A percentile compares a stretch with the other conserved stretches of the same genome.
Conservation (phyloP, 768 basidiomycete genomes). For the Rhodotorula kratochvilovae region DNA sequence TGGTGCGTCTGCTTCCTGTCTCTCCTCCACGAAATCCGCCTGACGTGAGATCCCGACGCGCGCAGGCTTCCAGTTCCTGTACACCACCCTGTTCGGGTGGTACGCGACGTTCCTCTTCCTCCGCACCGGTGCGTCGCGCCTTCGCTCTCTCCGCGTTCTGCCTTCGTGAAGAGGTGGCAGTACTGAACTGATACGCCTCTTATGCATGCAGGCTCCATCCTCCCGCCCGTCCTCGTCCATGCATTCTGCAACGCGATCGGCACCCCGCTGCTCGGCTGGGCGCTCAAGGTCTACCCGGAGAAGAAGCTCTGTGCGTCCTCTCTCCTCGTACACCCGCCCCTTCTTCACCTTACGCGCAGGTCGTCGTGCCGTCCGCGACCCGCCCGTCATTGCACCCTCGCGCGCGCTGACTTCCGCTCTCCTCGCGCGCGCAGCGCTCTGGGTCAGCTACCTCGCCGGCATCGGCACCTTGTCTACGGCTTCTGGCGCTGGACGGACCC, state of each 20-base stretch:
- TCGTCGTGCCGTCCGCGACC: neutral
- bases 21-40: no score
- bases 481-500: constrained; percentile 56
- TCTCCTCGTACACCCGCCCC: neutral
- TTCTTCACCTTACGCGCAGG: neutral
- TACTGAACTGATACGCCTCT: no score
- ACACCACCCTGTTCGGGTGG: constrained; percentile 90
- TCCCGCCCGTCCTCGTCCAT: constrained; percentile 73
- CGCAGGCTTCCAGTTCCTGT: constrained; percentile 79
- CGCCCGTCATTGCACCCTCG: no score
- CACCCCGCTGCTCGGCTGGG: constrained; percentile 63
- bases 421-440: constrained; percentile 52
- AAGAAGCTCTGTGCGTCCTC: constrained; percentile 46
- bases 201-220: constrained; percentile 55
- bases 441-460: constrained; percentile 58
- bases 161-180: no score
- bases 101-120: constrained; percentile 52
- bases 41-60: no score
- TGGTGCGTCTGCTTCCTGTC: no score
- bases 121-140: neutral
- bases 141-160: no score
- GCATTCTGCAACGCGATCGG: constrained; percentile 95
- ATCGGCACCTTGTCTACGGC: constrained; percentile 56
- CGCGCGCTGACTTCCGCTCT: neutral
- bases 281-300: constrained; percentile 57